Evolutionary conservation across 192 early-diverging fungal genomes (phyloP).

Genomic region (Obelidium mucronatum): DNA sequence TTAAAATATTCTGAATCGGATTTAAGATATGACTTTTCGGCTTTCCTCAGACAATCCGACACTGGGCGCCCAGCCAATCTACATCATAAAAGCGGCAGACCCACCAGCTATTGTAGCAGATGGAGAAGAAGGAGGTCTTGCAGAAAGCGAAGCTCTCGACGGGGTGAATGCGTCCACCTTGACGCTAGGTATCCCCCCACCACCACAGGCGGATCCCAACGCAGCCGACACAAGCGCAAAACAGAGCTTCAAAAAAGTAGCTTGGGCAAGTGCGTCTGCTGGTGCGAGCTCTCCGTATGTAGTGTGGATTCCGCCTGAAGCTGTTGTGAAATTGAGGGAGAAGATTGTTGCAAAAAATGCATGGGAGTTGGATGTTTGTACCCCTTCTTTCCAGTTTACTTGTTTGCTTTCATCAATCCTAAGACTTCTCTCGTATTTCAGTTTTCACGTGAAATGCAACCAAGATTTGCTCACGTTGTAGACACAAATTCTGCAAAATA

Average conservation of each 20-base stretch:
- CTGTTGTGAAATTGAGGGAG: conserved; percentile 55
- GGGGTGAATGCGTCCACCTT: background rate
- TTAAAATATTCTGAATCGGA: no score
- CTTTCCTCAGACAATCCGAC: conserved; percentile 21
- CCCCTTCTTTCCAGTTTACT: background rate
- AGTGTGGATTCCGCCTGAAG: conserved; percentile 57
- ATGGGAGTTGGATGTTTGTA: conserved; percentile 56
- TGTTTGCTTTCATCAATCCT: background rate
- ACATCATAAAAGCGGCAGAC: conserved; percentile 30
- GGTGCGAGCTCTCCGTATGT: conserved; percentile 20
- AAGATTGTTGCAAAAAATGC: conserved; percentile 48
- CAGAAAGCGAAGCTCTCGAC: conserved; percentile 8
- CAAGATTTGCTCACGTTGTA: conserved; percentile 51
- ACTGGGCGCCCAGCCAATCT: conserved; percentile 34
- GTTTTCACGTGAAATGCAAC: conserved; percentile 59
- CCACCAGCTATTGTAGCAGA: background rate
- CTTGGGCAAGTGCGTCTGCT: conserved; percentile 36
- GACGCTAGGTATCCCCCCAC: conserved; percentile 8
- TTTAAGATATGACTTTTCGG: background rate
- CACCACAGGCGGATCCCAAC: conserved; percentile 26
- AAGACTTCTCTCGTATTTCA: no score
- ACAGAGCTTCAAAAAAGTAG: conserved; percentile 53
- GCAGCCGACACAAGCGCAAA: conserved; percentile 11
- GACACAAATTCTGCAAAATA: conserved; percentile 55
- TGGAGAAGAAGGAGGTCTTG: background rate